These are phyloP conservation scores for Fraxinus albicans DNA, from an alignment of 305 asterid species.

Conservation along the genomic window DNA sequence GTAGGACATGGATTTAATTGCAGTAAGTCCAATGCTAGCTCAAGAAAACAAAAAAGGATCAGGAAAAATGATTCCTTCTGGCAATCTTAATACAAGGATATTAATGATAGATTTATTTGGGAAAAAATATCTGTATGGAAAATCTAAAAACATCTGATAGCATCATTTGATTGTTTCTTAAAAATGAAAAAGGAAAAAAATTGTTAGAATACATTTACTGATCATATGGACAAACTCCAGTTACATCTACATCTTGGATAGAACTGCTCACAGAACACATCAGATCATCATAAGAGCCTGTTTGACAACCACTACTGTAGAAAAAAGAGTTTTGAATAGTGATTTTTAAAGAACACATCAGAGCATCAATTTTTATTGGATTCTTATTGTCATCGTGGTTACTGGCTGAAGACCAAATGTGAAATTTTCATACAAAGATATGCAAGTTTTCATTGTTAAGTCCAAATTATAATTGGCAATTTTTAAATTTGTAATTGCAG, in stretches of 20 bases:
- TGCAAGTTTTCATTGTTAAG: background rate
- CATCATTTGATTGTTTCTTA: background rate
- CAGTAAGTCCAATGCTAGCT: background rate
- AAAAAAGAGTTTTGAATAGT: background rate
- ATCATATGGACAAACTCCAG: background rate
- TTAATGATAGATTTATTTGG: background rate
- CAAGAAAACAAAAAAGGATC: background rate
- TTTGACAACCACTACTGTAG: background rate
- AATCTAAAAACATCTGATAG: background rate
- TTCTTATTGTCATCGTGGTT: background rate
- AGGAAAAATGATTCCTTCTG: background rate
- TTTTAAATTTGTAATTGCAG: too few species aligned
- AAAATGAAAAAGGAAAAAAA: background rate
- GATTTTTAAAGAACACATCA: background rate
- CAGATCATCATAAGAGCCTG: background rate
- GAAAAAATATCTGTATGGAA: background rate
- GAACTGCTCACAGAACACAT: background rate
- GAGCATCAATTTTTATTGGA: background rate
- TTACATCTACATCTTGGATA: background rate
- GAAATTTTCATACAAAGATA: background rate
- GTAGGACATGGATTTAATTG: background rate
- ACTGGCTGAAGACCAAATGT: background rate
- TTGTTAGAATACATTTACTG: background rate
- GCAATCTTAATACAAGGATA: background rate
- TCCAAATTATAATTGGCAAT: too few species aligned